phyloP scores from a whole-genome alignment of 2,329 filamentous ascomycete genomes.

The Pseudogymnoascus sp. region DNA sequence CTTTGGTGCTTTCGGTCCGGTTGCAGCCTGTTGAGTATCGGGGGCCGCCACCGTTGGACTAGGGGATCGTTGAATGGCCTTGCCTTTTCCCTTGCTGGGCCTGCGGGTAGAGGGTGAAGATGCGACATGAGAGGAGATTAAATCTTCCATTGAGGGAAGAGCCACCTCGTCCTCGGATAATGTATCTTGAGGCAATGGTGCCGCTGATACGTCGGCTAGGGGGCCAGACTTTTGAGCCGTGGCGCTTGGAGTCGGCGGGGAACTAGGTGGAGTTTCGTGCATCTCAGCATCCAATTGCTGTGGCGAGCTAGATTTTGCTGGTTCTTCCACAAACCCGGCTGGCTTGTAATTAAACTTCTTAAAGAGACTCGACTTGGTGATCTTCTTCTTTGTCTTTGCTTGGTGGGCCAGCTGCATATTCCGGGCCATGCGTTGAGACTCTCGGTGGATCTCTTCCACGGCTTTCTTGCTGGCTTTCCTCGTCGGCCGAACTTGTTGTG shows the following conservation, averaged over 20 bases:
- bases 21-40: slow-evolving; percentile 20
- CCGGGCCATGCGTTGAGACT: slow-evolving; percentile 83
- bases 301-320: slow-evolving; percentile 45
- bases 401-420: slow-evolving; percentile 89
- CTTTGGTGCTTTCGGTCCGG: slow-evolving; percentile 34
- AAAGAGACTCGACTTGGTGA: slow-evolving; percentile 74
- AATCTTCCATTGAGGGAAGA: slow-evolving; percentile 30
- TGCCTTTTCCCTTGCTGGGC: slow-evolving; percentile 53
- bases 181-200: background rate
- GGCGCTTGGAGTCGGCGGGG: slow-evolving; percentile 38
- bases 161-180: slow-evolving; percentile 25
- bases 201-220: background rate
- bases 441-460: slow-evolving; percentile 85
- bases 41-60: slow-evolving; percentile 10
- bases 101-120: slow-evolving; percentile 19
- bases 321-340: slow-evolving; percentile 22
- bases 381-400: slow-evolving; percentile 83
- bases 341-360: slow-evolving; percentile 70
- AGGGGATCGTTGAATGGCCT: slow-evolving; percentile 30
- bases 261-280: slow-evolving; percentile 64
- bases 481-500: slow-evolving; percentile 59
- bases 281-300: slow-evolving; percentile 43
- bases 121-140: slow-evolving; percentile 22
- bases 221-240: slow-evolving; percentile 13
- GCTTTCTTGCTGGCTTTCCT: slow-evolving; percentile 93